These are phyloP conservation scores for Rosa rugosa DNA, from an alignment of 306 rosid species.

Conservation along the genomic window DNA sequence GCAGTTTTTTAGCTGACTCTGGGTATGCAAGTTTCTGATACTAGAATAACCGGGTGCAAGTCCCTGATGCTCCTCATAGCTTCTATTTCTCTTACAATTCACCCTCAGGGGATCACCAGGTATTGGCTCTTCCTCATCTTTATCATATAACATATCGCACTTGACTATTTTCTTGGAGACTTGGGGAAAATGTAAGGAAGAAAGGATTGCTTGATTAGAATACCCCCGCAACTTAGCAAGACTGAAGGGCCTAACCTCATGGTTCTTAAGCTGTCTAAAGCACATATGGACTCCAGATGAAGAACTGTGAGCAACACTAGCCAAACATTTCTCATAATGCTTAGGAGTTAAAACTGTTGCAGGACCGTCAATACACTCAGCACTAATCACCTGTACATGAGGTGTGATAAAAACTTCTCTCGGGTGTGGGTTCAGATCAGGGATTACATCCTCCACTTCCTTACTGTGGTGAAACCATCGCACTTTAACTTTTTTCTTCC, in stretches of 20 bases:
- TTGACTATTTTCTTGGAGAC: constrained; percentile 43
- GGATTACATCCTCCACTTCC: constrained; percentile 55
- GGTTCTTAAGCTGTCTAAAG: constrained; percentile 62
- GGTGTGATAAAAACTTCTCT: constrained; percentile 82
- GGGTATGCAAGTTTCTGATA: constrained; percentile 26
- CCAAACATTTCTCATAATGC: constrained; percentile 63
- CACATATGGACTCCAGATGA: constrained; percentile 58
- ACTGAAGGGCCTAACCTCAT: constrained; percentile 62
- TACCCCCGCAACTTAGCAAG: constrained; percentile 70
- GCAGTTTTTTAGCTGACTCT: constrained; percentile 30
- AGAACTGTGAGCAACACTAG: constrained; percentile 32
- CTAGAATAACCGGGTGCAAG: constrained; percentile 39
- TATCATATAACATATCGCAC: constrained; percentile 27
- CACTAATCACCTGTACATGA: constrained; percentile 80
- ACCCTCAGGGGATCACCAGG: constrained; percentile 42
- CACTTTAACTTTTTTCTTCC: constrained; percentile 69
- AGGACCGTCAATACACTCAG: constrained; percentile 75
- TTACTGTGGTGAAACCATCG: constrained; percentile 74
- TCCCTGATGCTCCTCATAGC: constrained; percentile 34
- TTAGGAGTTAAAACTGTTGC: constrained; percentile 75
- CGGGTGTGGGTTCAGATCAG: constrained; percentile 58
- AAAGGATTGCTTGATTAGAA: constrained; percentile 58
- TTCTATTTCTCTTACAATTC: constrained; percentile 44
- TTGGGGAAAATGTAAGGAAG: constrained; percentile 39
- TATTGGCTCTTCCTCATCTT: constrained; percentile 44